phyloP scores from a whole-genome alignment of 2,329 filamentous ascomycete species.

The Cylindrodendrum hubeiense region DNA sequence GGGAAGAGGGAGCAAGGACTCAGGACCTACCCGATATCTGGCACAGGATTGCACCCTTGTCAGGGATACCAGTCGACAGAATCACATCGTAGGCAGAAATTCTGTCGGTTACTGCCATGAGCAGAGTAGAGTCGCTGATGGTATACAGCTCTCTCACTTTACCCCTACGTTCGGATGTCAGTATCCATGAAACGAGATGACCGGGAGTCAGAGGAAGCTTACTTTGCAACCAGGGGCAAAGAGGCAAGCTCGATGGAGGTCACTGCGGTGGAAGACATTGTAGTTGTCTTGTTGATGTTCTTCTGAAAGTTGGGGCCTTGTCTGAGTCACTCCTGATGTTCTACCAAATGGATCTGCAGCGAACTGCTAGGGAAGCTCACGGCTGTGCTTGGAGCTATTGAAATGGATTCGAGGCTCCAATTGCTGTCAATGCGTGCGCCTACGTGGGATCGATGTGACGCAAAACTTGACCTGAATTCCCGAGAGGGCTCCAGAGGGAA shows the following conservation, averaged over 20 bases:
- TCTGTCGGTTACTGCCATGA: constrained; percentile 89
- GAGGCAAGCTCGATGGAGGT: not conserved
- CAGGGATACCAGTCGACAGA: constrained; percentile 75
- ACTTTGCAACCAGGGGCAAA: not conserved
- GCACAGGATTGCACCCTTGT: constrained; percentile 67
- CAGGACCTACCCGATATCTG: constrained; percentile 47
- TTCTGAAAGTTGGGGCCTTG: not conserved
- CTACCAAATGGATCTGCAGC: not conserved
- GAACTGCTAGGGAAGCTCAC: not conserved
- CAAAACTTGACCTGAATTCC: not conserved
- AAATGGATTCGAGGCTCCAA: not conserved
- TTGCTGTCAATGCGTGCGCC: not conserved
- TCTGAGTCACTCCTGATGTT: not conserved
- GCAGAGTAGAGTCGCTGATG: constrained; percentile 77
- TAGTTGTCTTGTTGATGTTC: not conserved
- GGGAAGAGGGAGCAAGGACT: not conserved
- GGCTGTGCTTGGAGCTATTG: not conserved
- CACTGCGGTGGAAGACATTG: not conserved
- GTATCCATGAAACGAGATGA: not conserved
- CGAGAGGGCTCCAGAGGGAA: not conserved
- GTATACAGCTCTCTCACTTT: constrained; percentile 89
- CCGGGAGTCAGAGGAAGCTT: not conserved
- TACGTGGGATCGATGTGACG: not conserved
- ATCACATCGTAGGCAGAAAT: constrained; percentile 97
- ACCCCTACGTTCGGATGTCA: constrained; percentile 42